Evolutionary conservation across 306 rosid species (phyloP), one percentile per base, ranked within the genome.

Genomic region (Corylus americana): DNA sequence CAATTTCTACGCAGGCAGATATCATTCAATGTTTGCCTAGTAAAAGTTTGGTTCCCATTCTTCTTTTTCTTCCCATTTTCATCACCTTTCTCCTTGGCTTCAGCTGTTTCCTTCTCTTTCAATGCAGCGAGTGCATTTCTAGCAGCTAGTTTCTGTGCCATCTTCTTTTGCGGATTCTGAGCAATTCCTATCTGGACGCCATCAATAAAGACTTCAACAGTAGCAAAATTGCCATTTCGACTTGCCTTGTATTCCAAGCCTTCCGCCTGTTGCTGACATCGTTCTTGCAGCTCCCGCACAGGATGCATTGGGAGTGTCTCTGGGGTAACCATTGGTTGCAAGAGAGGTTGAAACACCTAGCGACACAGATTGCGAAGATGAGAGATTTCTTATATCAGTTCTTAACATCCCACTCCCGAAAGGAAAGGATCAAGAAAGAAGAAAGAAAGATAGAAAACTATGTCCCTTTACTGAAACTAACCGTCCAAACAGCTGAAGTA

Each of bases 281-380:
- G 87, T 82, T 95, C 99, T 87, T 95, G 99, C 77, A 95, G 90
- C 94, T 95, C 99, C 16, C 99, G 98, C 81, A 95, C 99, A 2
- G 99, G 99, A 85, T 95, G 99, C 99, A 95, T 93, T 29, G 99
- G 99, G 68, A 95, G 89, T 58, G 99, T 95, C 93, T 93, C 99
- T 2, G 99, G 99, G 29, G 99, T 95, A 79, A 95, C 99, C 94
- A 95, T 93, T 54, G 99, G 99, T 49, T 95, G 92, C 90, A 95
- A 80, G 49, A 95, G 90, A 75, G 99, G 99, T 86, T 95, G 91
- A 80, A 93, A 95, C 74, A 86, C 99, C 99, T 95, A 76, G 18
- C 31, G 62, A 39, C 51, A 13, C 4, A 82, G 69, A 79, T 74
- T 48, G 77, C 67, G 55, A 18, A 78, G 48, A 75, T 42, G 63